Base-by-base conservation (phyloP, 2,329 filamentous ascomycete species). In the Mollisia scopiformis region DNA sequence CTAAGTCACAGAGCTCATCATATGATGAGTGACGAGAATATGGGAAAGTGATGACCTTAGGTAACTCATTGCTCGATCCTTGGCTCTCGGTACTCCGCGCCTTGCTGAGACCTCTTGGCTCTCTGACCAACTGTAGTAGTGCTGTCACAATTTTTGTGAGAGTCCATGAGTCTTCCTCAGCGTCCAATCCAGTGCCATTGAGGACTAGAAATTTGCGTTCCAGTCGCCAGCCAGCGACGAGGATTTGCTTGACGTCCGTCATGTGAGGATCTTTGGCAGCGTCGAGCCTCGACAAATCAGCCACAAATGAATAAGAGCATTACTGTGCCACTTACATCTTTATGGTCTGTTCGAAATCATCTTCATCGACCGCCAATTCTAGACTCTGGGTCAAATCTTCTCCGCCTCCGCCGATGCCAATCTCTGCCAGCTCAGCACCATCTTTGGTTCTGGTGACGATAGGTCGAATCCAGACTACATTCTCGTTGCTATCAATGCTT, bases 11-110 rank as follows among this genome's bases (percentile, higher is more conserved):
- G 2, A 96, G 82, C 72, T 97, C 94, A 0, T 80, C 78, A 62
- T 95, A 94, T 0, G 92, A 96, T 0, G 94, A 96, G 74, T 98
- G 94, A 1, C 94, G 85, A 0, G 94, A 94, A 71, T 93, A 97
- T 0, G 93, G 91, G 66, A 97, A 97, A 0, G 73, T 77, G 2
- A 88, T 84, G 11, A 62, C 33, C 51, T 60, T 69, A 1, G 69
- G 65, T 14, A 73, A 61, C 23, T 33, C 16, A 39, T 55, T 51
- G 43, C 13, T 28, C 25, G 43, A 47, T 28, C 23, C 25, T 47
- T 16, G 43, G 23, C 30, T 21, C 11, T 35, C 49, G 19, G 14
- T 31, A 33, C 16, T 51, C 28, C 33, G 28, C 6, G 7, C 23
- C 2, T 8, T 25, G n/a, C 49, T 33, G 13, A 23, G 30, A 6